phyloP scores from a whole-genome alignment of 257 asterid genomes.

The Gentiana macrophylla region DNA sequence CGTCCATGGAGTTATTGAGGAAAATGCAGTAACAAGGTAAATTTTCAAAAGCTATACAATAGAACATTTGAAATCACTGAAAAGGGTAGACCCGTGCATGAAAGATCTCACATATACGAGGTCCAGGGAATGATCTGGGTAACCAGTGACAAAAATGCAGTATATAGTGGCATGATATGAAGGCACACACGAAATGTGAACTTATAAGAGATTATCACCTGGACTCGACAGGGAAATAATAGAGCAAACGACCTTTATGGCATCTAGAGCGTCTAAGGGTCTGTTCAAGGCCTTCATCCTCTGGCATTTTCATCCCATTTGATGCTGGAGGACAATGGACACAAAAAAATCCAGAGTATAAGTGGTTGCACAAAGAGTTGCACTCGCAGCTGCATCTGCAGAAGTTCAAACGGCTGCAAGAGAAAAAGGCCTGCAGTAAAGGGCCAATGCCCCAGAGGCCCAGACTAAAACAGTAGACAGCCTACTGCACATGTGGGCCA shows the following conservation, averaged over 20 bases:
- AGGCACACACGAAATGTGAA: slow-evolving; percentile 1
- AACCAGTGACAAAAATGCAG: no score
- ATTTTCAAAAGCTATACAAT: no score
- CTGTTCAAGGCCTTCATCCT: slow-evolving; percentile 47
- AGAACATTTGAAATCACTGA: no score
- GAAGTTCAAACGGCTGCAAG: not conserved
- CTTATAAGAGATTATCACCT: slow-evolving; percentile 31
- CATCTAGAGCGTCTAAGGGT: slow-evolving; percentile 67
- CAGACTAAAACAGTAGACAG: not conserved
- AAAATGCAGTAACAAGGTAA: no score
- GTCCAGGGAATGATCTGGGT: no score
- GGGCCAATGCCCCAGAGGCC: not conserved
- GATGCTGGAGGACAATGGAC: slow-evolving; percentile 36
- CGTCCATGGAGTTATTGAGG: no score
- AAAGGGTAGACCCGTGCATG: no score
- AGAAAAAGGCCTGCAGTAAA: not conserved
- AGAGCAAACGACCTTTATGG: slow-evolving; percentile 90
- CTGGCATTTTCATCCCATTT: slow-evolving; percentile 24
- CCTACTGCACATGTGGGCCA: no score
- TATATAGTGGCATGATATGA: not conserved
- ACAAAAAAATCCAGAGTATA: not conserved
- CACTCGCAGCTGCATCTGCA: not conserved
- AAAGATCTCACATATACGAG: no score
- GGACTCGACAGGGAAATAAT: slow-evolving; percentile 53
- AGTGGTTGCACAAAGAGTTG: not conserved